Evolutionary conservation across 345 rosid genomes (phyloP).

Genomic region (Excoecaria cochinchinensis): DNA sequence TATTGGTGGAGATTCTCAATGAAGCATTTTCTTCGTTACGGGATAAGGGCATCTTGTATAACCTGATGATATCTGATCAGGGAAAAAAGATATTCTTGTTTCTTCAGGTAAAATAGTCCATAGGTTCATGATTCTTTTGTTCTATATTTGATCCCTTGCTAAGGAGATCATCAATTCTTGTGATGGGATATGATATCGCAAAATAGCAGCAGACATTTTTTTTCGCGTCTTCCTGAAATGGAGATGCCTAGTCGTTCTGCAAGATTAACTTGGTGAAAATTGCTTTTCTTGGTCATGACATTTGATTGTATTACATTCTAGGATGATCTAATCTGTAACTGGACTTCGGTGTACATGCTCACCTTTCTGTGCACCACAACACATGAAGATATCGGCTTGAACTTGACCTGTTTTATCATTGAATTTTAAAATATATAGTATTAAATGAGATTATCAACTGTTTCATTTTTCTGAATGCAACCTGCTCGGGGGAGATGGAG

Average conservation of each 20-base stretch:
- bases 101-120: slow-evolving; percentile 33
- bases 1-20: slow-evolving; percentile 23
- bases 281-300: background rate
- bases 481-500: background rate
- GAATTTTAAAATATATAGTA: background rate
- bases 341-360: background rate
- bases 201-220: background rate
- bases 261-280: background rate
- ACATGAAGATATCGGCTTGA: background rate
- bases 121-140: background rate
- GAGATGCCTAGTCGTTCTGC: background rate
- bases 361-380: background rate
- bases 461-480: background rate
- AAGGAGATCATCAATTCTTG: background rate
- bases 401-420: background rate
- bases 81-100: slow-evolving; percentile 37
- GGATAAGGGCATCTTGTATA: slow-evolving; percentile 27
- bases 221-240: background rate
- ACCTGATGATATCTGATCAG: slow-evolving; percentile 34
- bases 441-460: background rate
- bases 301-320: background rate
- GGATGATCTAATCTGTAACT: background rate
- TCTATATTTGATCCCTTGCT: background rate
- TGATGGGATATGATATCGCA: background rate
- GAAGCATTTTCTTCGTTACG: slow-evolving; percentile 28